A percentile compares a stretch with the other conserved stretches of the same genome.
phyloP scores from a whole-genome alignment of 768 basidiomycete genomes.

The Calocybe gangraenosa region DNA sequence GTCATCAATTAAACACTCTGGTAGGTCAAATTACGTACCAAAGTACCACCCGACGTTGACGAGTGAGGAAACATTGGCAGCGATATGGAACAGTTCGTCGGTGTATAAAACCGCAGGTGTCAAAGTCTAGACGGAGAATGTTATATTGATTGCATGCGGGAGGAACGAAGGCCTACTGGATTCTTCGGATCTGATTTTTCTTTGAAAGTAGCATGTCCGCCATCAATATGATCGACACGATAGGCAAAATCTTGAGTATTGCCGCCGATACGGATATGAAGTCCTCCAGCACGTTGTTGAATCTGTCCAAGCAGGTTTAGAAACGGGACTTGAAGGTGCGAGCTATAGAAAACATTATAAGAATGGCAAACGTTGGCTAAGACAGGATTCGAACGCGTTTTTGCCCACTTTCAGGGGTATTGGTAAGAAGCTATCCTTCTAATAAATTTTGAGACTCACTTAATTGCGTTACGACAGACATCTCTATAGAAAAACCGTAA shows the following conservation, averaged over 20 bases:
- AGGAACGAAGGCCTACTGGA: slow-evolving; percentile 21
- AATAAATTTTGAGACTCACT: slow-evolving; percentile 39
- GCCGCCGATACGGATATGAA: slow-evolving; percentile 58
- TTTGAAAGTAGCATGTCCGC: slow-evolving; percentile 43
- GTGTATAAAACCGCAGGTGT: slow-evolving; percentile 68
- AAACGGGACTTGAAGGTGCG: slow-evolving; percentile 50
- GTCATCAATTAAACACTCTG: neutral
- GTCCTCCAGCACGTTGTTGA: slow-evolving; percentile 47
- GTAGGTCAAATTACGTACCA: slow-evolving; percentile 26
- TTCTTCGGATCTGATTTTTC: slow-evolving; percentile 24
- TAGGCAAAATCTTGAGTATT: slow-evolving; percentile 59
- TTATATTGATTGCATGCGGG: neutral
- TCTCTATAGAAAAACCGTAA: slow-evolving; percentile 72
- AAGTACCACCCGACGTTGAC: slow-evolving; percentile 64
- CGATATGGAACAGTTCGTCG: slow-evolving; percentile 60
- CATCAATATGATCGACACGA: slow-evolving; percentile 34
- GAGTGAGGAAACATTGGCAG: slow-evolving; percentile 52
- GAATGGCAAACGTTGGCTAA: slow-evolving; percentile 4
- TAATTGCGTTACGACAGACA: slow-evolving; percentile 66
- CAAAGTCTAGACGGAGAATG: slow-evolving; percentile 34
- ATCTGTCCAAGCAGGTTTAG: slow-evolving; percentile 64
- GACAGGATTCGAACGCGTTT: slow-evolving; percentile 36
- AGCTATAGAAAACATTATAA: slow-evolving; percentile 28
- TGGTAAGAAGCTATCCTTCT: no score
- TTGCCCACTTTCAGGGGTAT: slow-evolving; percentile 38